phyloP scores from a whole-genome alignment of 441 rosid species.

The Bocquillonia castaneifolia region DNA sequence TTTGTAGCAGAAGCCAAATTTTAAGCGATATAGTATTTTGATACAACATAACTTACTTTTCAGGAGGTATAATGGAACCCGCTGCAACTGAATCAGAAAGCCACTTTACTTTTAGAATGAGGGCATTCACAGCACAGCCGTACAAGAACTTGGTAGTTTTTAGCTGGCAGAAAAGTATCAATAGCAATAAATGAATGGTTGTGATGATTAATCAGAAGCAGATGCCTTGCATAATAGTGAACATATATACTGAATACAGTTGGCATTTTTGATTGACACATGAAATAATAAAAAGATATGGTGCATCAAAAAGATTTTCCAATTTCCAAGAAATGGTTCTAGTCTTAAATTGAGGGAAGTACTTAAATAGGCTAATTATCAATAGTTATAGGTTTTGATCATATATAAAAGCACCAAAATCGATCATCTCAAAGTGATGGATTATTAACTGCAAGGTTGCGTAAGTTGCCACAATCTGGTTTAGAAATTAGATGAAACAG shows the following conservation, averaged over 20 bases:
- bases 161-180: slow-evolving; percentile 30
- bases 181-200: neutral
- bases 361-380: neutral
- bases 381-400: neutral
- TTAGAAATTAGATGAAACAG: neutral
- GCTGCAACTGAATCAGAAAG: slow-evolving; percentile 51
- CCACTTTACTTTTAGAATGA: slow-evolving; percentile 47
- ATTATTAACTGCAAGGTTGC: neutral
- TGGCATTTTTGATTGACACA: neutral
- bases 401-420: neutral
- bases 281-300: neutral
- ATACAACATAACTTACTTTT: slow-evolving; percentile 36
- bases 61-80: slow-evolving; percentile 41
- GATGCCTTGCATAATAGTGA: neutral
- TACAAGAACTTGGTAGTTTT: slow-evolving; percentile 58
- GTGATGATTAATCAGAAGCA: neutral
- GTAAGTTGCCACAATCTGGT: neutral
- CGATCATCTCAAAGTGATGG: neutral
- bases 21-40: neutral
- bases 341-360: neutral
- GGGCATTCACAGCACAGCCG: slow-evolving; percentile 54
- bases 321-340: neutral
- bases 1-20: neutral
- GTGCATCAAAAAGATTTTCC: neutral
- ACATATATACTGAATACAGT: neutral